Evolutionary conservation across 2,329 filamentous ascomycete species (phyloP).

Genomic region (Penicillium sp.): DNA sequence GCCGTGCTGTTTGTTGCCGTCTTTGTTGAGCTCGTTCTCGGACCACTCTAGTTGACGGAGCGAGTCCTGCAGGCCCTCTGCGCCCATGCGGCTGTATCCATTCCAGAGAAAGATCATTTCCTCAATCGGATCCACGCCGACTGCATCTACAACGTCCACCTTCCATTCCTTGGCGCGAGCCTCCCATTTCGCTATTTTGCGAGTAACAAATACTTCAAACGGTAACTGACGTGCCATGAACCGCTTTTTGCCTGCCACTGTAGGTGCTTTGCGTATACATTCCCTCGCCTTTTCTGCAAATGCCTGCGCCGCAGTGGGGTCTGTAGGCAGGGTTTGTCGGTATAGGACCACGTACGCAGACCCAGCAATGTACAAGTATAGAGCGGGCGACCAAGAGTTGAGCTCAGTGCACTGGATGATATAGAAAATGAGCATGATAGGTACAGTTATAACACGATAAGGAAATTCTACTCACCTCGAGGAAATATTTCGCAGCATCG

Average conservation of each 20-base stretch:
- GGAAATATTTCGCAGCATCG: constrained; percentile 69
- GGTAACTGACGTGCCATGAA: constrained; percentile 88
- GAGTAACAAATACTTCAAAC: constrained; percentile 78
- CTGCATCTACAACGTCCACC: constrained; percentile 70
- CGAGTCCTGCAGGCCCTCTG: constrained; percentile 60
- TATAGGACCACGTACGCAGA: constrained; percentile 77
- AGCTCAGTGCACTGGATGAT: constrained; percentile 61
- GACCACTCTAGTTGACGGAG: constrained; percentile 64
- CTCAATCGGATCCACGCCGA: constrained; percentile 74
- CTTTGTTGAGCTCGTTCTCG: constrained; percentile 54
- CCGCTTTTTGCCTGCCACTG: constrained; percentile 75
- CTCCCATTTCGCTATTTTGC: constrained; percentile 88
- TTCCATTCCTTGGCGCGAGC: constrained; percentile 64
- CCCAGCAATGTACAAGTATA: constrained; percentile 88
- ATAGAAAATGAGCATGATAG: background rate
- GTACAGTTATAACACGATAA: background rate
- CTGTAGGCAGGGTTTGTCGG: constrained; percentile 42
- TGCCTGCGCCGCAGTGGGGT: constrained; percentile 45
- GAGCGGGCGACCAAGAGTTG: constrained; percentile 84
- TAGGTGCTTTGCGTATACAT: constrained; percentile 66
- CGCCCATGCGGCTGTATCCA: constrained; percentile 75
- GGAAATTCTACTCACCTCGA: constrained; percentile 44
- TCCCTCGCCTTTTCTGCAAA: constrained; percentile 65
- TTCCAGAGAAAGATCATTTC: constrained; percentile 97
- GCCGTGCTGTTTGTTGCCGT: constrained; percentile 48